Evolutionary conservation across 202 grass and related monocot genomes (phyloP).

Genomic region (Zizania palustris): DNA sequence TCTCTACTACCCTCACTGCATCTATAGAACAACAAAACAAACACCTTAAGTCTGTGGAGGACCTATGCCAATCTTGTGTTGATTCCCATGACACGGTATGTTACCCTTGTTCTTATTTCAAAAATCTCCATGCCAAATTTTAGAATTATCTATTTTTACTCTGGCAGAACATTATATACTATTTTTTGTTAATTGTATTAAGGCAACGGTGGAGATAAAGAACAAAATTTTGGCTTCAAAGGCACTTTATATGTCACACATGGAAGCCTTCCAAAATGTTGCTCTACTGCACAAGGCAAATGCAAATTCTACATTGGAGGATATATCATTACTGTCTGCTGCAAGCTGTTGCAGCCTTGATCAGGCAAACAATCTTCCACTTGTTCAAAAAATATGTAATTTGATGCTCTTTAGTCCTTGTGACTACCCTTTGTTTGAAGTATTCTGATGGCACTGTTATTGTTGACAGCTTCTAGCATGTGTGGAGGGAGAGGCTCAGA

Average conservation of each 20-base stretch:
- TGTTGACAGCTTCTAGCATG: conserved; percentile 70
- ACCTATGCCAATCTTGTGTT: conserved; percentile 81
- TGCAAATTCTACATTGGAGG: conserved; percentile 69
- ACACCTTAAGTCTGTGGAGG: conserved; percentile 74
- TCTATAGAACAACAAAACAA: conserved; percentile 82
- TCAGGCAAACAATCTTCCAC: conserved; percentile 59
- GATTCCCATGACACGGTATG: conserved; percentile 90
- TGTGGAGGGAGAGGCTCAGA: conserved; percentile 63
- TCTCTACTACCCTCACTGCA: conserved; percentile 68
- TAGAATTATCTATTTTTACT: not conserved
- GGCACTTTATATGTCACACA: conserved; percentile 65
- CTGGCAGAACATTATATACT: conserved; percentile 2
- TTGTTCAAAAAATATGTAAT: not conserved
- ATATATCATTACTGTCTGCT: conserved; percentile 64
- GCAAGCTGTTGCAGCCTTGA: conserved; percentile 80
- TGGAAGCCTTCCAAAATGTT: conserved; percentile 91
- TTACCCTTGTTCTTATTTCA: not conserved
- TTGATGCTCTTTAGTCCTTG: not conserved
- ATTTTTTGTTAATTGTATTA: conserved; percentile 35
- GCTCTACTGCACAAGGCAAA: conserved; percentile 86
- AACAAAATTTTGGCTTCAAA: conserved; percentile 86
- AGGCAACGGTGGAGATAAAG: conserved; percentile 75
- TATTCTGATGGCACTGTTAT: conserved; percentile 44
- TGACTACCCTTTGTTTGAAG: conserved; percentile 11
- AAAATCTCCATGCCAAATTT: conserved; percentile 4